Percentiles rank a stretch among this genome's conserved stretches.
phyloP scores from a whole-genome alignment of 805 yeast genomes.

The Schwanniomyces yamadae region DNA sequence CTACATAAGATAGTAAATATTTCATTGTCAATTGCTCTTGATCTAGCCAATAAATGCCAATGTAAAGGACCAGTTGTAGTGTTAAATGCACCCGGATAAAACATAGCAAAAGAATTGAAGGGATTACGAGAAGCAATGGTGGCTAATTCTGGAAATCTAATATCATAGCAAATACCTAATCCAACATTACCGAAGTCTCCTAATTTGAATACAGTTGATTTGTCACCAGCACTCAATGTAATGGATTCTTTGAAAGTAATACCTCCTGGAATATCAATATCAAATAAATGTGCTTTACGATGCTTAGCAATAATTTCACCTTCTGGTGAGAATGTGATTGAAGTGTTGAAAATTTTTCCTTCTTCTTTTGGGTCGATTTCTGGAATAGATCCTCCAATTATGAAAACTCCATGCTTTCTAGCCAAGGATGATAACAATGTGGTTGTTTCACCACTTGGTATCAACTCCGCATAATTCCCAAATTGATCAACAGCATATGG shows the following conservation, averaged over 20 bases:
- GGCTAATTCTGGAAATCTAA: constrained; percentile 78
- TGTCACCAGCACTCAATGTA: constrained; percentile 73
- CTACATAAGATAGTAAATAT: constrained; percentile 75
- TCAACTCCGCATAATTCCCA: constrained; percentile 82
- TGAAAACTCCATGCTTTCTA: constrained; percentile 54
- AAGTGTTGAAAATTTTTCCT: constrained; percentile 67
- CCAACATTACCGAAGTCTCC: constrained; percentile 73
- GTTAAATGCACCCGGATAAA: constrained; percentile 83
- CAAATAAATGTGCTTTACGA: constrained; percentile 85
- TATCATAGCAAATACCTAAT: constrained; percentile 81
- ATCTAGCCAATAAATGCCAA: constrained; percentile 73
- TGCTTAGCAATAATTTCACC: constrained; percentile 83
- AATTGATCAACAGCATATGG: constrained; percentile 90
- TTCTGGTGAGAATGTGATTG: constrained; percentile 64
- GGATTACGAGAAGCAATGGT: constrained; percentile 58
- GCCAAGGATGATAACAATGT: constrained; percentile 64
- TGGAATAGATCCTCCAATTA: constrained; percentile 93
- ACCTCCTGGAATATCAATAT: constrained; percentile 85
- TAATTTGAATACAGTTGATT: constrained; percentile 73
- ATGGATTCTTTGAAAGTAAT: constrained; percentile 83
- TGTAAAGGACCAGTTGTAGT: constrained; percentile 82
- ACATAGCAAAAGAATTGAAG: constrained; percentile 70
- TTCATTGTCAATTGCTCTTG: constrained; percentile 76
- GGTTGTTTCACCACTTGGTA: constrained; percentile 74
- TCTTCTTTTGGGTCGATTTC: constrained; percentile 56